A percentile compares a stretch with the other conserved stretches of the same genome.
Evolutionary conservation across 345 rosid genomes (phyloP).

Genomic region (Durio zibethinus): DNA sequence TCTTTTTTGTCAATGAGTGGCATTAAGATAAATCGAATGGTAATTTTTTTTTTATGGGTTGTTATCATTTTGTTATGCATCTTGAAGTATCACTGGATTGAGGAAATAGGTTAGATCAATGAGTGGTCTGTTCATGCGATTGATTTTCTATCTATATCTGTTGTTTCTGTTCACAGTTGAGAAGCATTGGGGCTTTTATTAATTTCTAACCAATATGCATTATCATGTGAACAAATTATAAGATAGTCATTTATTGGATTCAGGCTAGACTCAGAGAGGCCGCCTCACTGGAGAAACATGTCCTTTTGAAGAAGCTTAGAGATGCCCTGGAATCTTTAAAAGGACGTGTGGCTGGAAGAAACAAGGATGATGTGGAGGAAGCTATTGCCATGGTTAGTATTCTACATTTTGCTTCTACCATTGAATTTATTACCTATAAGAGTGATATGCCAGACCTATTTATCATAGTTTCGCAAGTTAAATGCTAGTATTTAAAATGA

Average conservation of each 20-base stretch:
- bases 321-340: constrained; percentile 84
- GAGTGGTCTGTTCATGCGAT: not conserved
- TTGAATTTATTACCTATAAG: not conserved
- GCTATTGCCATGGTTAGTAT: constrained; percentile 86
- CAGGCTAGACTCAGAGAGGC: constrained; percentile 94
- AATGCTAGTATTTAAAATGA: not conserved
- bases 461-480: not conserved
- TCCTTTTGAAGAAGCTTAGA: constrained; percentile 92
- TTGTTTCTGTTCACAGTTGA: constrained; percentile 4
- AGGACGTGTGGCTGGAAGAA: constrained; percentile 88
- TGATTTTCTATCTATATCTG: not conserved
- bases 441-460: not conserved
- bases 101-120: not conserved
- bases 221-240: not conserved
- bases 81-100: not conserved
- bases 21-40: not conserved
- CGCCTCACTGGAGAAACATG: constrained; percentile 95
- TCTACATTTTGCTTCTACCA: not conserved
- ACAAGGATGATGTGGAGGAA: constrained; percentile 96
- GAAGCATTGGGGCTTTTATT: constrained; percentile 10
- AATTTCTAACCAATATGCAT: not conserved
- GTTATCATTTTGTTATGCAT: not conserved
- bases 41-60: not conserved
- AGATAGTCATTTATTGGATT: constrained; percentile 24
- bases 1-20: constrained; percentile 50